A percentile compares a stretch with the other conserved stretches of the same genome.
Conservation (phyloP, 495 filamentous ascomycete genomes). For the Aspergillus bridgeri region DNA sequence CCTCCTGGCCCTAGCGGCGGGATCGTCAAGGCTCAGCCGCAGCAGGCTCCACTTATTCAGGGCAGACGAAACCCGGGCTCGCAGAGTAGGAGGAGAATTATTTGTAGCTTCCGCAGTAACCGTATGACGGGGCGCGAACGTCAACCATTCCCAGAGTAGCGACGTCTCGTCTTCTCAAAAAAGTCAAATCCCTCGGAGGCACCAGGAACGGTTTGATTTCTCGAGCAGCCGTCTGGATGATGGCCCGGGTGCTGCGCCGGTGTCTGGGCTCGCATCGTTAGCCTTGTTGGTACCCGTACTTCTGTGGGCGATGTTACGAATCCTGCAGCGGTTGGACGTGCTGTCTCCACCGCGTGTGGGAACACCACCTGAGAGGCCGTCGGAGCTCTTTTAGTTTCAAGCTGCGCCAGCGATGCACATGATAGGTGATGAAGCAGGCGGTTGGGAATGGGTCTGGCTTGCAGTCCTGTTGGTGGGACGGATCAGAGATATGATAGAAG, state of each 20-base stretch:
- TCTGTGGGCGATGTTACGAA: not conserved
- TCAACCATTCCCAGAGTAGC: not conserved
- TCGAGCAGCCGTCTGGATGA: not conserved
- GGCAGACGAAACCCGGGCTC: not conserved
- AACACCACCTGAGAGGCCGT: not conserved
- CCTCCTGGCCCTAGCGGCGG: constrained; percentile 5
- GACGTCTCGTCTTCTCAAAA: not conserved
- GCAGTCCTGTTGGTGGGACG: not conserved
- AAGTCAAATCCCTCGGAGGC: not conserved
- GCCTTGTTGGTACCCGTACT: not conserved
- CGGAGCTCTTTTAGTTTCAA: not conserved
- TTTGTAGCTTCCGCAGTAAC: not conserved
- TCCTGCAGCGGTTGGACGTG: not conserved
- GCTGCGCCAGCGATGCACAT: not conserved
- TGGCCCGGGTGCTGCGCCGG: not conserved
- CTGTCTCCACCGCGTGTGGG: not conserved
- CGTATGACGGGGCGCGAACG: not conserved
- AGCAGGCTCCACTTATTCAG: not conserved
- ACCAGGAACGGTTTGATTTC: constrained; percentile 3
- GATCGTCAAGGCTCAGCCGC: constrained; percentile 17
- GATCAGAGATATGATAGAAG: constrained; percentile 6
- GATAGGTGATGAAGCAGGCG: not conserved
- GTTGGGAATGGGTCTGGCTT: not conserved
- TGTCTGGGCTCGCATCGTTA: not conserved
- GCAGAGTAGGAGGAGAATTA: not conserved